Base-by-base conservation (phyloP, 345 rosid species). In the Boechera retrofracta region DNA sequence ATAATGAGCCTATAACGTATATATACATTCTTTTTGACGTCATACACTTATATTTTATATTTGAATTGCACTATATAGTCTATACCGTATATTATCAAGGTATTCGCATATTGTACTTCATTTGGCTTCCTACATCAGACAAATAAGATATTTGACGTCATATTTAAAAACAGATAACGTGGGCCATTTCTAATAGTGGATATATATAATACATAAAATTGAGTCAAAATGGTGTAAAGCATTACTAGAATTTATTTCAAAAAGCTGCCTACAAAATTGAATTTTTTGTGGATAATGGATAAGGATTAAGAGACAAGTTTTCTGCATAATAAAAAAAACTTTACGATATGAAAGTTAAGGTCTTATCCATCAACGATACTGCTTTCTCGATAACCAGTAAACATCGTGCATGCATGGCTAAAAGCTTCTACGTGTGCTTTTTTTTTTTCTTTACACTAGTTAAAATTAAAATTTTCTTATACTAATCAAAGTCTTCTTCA, bases 361-460 rank as follows among this genome's bases (percentile, higher is more conserved):
- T 64, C 81, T 77, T 77, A 77, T 77, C 81, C 49, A 57, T 57
- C 77, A 53, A 48, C 76, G 18, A 64, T 29, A 36, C 28, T 58
- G 48, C 77, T 78, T 78, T 71, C 73, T 58, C 49, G 38, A 65
- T 65, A 31, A 32, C 77, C 77, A 78, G 81, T 72, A 41, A 64
- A 45, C 69, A 71, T 65, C 55, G 81, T 78, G 77, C 73, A 72
- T 78, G 81, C 81, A 78, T 78, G 81, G 77, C 67, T 48, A 72
- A 77, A 77, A 78, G 81, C 68, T 72, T 71, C 42, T 72, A 78
- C 73, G 81, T 78, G 62, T 72, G 55, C 62, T 56, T 72, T 41
- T 52, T 26, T 38, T 39, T 55, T 64, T 65, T 62, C 69, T 67
- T 65, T 72, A 28, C 5, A 47, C 59, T 77, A 55, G n/a, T 69